Base-by-base conservation (phyloP, 2,329 filamentous ascomycete species). In the Ploettnerulaceae sp. region DNA sequence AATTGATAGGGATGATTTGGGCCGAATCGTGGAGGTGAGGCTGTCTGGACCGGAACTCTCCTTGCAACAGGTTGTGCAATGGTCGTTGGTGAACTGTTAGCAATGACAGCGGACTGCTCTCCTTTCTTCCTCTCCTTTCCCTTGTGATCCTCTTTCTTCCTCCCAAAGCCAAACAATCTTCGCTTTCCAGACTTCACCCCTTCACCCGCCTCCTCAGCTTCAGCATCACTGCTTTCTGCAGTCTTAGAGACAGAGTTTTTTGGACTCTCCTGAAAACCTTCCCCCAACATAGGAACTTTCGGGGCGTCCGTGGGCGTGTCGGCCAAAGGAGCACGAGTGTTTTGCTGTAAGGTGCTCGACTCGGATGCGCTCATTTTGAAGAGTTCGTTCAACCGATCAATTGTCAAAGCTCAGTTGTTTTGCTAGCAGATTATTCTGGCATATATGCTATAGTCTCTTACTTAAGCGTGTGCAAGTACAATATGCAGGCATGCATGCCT, bases 111-210 rank as follows among this genome's bases (percentile, higher is more conserved):
- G 38, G 29, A 26, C 31, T 28, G 42, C 52, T 70, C 52, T 54
- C 61, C 57, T 25, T 62, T 56, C 59, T 46, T 69, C 52, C 58
- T 71, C 66, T 43, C 64, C 57, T 71, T 71, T 34, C 63, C 58
- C 47, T 71, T 69, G 21, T 72, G 68, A 35, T 73, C 69, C 39
- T 68, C 66, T 67, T 78, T 81, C 67, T 82, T 82, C 69, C 77
- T 81, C 47, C 76, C 77, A 49, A 83, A 75, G 4, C 76, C 73
- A 63, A 82, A 82, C 21, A 83, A 67, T 49, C 72, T 71, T 53
- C 77, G 71, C 65, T 76, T 81, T 64, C 77, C 75, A 45, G 58
- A 55, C 55, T 72, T 74, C 17, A 56, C 56, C 22, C 65, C 66
- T 57, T 68, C 67, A 24, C 53, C 48, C 4, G 48, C 52, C 7